Evolutionary conservation across 805 yeast species (phyloP), one percentile per base, ranked within the genome.

Genomic region (Schwanniomyces pseudopolymorphus): DNA sequence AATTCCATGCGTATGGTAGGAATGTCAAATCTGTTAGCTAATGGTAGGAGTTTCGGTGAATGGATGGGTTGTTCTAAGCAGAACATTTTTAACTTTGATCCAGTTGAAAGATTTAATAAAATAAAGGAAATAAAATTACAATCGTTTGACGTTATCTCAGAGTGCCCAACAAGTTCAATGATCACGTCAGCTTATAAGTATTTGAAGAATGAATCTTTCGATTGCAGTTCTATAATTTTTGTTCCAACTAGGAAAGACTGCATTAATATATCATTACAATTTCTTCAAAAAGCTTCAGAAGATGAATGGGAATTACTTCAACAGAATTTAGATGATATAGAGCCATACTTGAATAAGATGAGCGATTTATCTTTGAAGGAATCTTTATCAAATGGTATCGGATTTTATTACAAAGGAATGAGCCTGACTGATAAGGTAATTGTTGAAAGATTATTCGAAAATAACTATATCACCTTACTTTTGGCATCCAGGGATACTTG

Each of bases 41-140:
- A 84, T 58, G 87, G 86, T 3, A 74, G 80, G 43, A 96, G 89
- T 52, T 65, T 91, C 47, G 92, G 87, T 1, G 88, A 85, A 44
- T 94, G 98, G 97, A 64, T 94, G 24, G 96, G 94, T 2, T 84
- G 86, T 21, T 55, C 75, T 1, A 84, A 81, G 55, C 69, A 64
- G 17, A 73, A 81, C 41, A 73, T 84, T 5, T 89, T 74, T 69
- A 90, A 89, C 56, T 90, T 86, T 60, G 76, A 81, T 14, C 83
- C 95, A 0, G 69, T 69, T 42, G 84, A 82, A 38, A 71, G 92
- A 46, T 67, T 71, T 7, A 59, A 67, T 37, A 81, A 87, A 3
- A 55, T 89, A 11, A 80, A 77, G 45, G 74, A 72, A 44, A 80
- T 87, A 17, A 84, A 75, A 52, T 56, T 87, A 39, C 80, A 77